phyloP scores from a whole-genome alignment of 176 grass and related monocot species.

The Oryza officinalis region DNA sequence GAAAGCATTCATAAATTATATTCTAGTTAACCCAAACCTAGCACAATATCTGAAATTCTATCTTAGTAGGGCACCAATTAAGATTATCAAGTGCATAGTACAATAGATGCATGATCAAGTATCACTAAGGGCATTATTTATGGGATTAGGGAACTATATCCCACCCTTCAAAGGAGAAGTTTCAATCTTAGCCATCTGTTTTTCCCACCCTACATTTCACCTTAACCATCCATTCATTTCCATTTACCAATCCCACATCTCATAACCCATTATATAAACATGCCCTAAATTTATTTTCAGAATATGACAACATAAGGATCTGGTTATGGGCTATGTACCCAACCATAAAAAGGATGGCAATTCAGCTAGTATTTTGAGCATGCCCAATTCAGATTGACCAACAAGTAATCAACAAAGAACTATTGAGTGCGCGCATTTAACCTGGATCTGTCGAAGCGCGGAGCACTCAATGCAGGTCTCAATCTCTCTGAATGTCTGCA shows the following conservation, averaged over 20 bases:
- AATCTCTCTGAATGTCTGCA: conserved; percentile 90
- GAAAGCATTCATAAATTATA: neutral
- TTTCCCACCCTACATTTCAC: too few species aligned
- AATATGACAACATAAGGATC: neutral
- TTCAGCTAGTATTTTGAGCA: neutral
- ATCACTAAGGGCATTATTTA: neutral
- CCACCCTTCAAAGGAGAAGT: too few species aligned
- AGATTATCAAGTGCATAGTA: neutral
- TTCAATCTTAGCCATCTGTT: too few species aligned
- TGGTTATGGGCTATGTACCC: neutral
- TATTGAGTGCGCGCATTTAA: conserved; percentile 16
- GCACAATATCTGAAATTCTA: neutral
- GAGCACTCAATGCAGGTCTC: conserved; percentile 99
- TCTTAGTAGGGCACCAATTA: neutral
- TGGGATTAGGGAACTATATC: too few species aligned
- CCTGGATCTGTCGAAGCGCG: conserved; percentile 95
- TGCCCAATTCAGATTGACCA: neutral
- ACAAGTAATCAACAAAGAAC: neutral
- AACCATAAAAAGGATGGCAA: neutral
- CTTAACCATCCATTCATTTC: too few species aligned
- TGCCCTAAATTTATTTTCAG: neutral
- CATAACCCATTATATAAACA: too few species aligned
- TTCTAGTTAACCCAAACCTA: neutral
- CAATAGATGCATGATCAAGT: neutral
- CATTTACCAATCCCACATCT: too few species aligned